phyloP scores from a whole-genome alignment of 139 green algal species.

The Gonium pectorale region DNA sequence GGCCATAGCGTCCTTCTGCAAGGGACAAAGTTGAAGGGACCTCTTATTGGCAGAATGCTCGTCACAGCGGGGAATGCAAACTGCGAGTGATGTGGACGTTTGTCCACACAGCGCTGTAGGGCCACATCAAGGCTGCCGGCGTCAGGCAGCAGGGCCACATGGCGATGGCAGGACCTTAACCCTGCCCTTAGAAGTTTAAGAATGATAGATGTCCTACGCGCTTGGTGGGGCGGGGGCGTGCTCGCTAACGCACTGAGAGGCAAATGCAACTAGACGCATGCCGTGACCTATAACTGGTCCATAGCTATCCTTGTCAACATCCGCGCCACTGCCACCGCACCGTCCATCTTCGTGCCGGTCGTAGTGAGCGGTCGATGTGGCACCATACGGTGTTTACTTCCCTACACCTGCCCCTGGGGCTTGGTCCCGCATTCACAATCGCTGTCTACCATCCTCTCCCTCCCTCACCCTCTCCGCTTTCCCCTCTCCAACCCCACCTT shows the following conservation, averaged over 20 bases:
- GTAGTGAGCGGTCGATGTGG: not conserved
- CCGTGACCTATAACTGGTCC: no score
- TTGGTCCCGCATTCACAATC: not conserved
- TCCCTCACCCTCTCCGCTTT: not conserved
- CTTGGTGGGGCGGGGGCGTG: no score
- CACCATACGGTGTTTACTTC: not conserved
- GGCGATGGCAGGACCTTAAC: not conserved
- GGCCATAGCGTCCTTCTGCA: not conserved
- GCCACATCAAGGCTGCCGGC: not conserved
- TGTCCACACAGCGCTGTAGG: not conserved
- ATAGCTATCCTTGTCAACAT: no score
- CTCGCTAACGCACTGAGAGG: no score
- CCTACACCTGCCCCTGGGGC: not conserved
- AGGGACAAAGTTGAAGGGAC: not conserved
- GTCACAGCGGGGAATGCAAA: not conserved
- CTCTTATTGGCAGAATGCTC: no score
- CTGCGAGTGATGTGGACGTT: not conserved
- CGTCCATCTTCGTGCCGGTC: not conserved
- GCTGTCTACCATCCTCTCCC: not conserved
- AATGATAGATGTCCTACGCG: no score
- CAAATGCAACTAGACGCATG: no score
- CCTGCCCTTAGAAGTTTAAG: not conserved
- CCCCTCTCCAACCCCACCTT: not conserved
- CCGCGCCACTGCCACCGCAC: no score
- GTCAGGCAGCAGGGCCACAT: not conserved